Base-by-base conservation (phyloP, 768 basidiomycete genomes). In the Podaxis mareebaensis region DNA sequence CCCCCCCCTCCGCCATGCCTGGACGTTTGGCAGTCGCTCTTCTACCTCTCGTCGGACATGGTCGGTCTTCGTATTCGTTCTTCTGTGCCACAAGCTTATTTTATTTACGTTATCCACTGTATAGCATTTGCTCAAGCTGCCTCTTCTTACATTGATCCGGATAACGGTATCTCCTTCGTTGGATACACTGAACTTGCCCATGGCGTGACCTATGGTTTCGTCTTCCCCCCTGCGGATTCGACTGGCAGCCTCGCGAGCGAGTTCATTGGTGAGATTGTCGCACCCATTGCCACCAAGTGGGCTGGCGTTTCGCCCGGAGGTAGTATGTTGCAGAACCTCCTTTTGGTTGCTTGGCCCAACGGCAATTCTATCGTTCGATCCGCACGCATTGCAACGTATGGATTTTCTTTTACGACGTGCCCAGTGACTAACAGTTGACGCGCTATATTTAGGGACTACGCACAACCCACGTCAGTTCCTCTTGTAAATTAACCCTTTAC, bases 301-400 rank as follows among this genome's bases (percentile, higher is more conserved):
- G 79, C 79, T 20, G 87, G 87, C 56, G 71, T 82, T 36, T 74
- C 83, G 5, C 80, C 86, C 7, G 82, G 77, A 11, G 84, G 84
- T 8, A 75, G 79, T 30, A 87, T 88, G 86, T 67, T 83, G 53
- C 73, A 80, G 66, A 81, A 82, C 69, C 76, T 87, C 38, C 76
- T 89, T 28, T 71, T 89, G 48, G 82, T 87, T 38, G 85, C 85
- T 6, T 89, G 87, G 87, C 78, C 84, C 1, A 84, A 85, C 67
- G 81, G 76, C n/a, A 76, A 79, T 60, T 68, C 70, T 3, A 81
- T 89, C 65, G 84, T 88, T 15, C 71, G 76, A 56, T 83, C 85
- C 0, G 77, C 83, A 12, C 81, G 86, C 61, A 79, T 75, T 49
- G 80, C 86, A 2, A 83, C 81, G 85, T 87, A 64, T 54, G 85